Conservation (phyloP, 1,284 basidiomycete genomes). For the Irpex rosettiformis region DNA sequence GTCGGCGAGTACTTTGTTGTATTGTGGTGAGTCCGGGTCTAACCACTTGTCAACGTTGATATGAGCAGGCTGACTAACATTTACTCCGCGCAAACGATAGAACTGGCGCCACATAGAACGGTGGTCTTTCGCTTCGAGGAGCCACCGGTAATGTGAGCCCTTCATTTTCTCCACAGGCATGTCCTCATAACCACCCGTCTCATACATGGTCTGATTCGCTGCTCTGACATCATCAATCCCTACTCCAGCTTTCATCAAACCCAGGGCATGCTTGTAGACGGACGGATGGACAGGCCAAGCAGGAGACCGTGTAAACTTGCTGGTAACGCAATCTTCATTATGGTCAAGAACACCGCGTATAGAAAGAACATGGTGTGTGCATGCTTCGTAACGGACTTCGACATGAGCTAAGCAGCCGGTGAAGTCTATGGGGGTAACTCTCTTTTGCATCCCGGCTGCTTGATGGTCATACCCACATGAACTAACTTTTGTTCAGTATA, state of each 20-base stretch:
- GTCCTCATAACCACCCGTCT: not conserved
- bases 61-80: not conserved
- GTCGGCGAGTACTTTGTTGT: not conserved
- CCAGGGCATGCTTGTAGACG: conserved; percentile 8
- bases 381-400: conserved; percentile 6
- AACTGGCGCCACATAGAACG: conserved; percentile 1
- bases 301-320: conserved; percentile 1
- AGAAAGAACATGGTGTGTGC: not conserved
- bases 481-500: not conserved
- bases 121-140: not conserved
- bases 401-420: conserved; percentile 15
- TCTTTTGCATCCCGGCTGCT: not conserved
- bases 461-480: conserved; percentile 5
- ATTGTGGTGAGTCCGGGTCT: conserved; percentile 4
- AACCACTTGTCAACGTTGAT: conserved; percentile 9
- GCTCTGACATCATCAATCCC: not conserved
- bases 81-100: conserved; percentile 1
- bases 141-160: conserved; percentile 1
- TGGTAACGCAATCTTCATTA: conserved; percentile 9
- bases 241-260: conserved; percentile 1
- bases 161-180: not conserved
- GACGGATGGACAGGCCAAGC: conserved; percentile 9
- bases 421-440: conserved; percentile 7
- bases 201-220: not conserved
- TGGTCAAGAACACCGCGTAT: conserved; percentile 13